Percentiles rank a stretch among this genome's conserved stretches.
phyloP scores from a whole-genome alignment of 306 rosid species.

The Lagenaria siceraria region DNA sequence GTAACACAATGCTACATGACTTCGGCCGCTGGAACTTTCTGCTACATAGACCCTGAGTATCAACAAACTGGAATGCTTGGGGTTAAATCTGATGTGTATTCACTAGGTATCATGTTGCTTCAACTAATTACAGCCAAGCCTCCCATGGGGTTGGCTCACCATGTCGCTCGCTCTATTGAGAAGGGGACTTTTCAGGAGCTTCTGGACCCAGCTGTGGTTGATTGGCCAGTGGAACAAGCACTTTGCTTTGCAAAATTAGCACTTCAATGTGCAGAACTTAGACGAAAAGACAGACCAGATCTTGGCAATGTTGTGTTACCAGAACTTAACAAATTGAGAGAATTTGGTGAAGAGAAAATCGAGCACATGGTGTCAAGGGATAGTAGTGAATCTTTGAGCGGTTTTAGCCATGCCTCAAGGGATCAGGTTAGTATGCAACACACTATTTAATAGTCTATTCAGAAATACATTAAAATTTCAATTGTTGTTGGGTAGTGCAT shows the following conservation, averaged over 20 bases:
- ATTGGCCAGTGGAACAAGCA: conserved; percentile 65
- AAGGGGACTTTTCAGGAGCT: conserved; percentile 26
- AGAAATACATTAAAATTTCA: neutral
- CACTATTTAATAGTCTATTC: neutral
- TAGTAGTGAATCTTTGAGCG: conserved; percentile 10
- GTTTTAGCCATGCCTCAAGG: conserved; percentile 13
- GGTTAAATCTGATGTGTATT: conserved; percentile 83
- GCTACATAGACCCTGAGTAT: conserved; percentile 97
- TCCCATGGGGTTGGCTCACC: conserved; percentile 74
- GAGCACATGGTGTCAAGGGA: neutral
- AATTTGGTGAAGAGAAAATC: conserved; percentile 39
- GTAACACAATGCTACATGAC: conserved; percentile 67
- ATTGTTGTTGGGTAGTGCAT: neutral
- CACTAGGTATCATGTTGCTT: conserved; percentile 68
- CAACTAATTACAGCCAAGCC: conserved; percentile 61
- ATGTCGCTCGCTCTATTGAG: conserved; percentile 35
- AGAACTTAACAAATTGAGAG: conserved; percentile 43
- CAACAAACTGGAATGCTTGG: conserved; percentile 94
- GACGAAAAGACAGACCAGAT: conserved; percentile 92
- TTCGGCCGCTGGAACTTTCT: conserved; percentile 84
- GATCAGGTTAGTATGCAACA: conserved; percentile 33
- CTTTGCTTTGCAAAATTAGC: conserved; percentile 42
- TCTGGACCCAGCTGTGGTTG: conserved; percentile 53
- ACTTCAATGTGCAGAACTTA: conserved; percentile 58
- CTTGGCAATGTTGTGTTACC: conserved; percentile 43